Percentiles rank a stretch among this genome's conserved stretches.
Conservation (phyloP, 352 stramenopile species). For the Phytophthora ohioensis region DNA sequence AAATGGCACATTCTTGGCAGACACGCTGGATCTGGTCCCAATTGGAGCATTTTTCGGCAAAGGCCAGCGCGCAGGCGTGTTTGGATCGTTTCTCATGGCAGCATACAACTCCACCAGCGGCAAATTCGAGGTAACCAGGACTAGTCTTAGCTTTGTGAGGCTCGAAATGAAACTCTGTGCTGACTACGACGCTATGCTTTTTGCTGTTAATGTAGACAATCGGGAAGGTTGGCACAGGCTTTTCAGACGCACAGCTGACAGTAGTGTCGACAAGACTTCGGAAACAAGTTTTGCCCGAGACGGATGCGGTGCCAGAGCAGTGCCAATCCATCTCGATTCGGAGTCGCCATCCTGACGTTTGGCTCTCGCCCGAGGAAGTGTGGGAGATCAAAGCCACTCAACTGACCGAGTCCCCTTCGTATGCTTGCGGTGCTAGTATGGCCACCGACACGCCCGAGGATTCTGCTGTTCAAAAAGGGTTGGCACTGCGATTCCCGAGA, state of each 20-base stretch:
- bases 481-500: constrained; percentile 98
- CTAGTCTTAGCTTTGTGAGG: not conserved
- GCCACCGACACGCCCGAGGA: constrained; percentile 9
- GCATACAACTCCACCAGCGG: constrained; percentile 95
- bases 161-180: not conserved
- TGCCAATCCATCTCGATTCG: constrained; percentile 54
- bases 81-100: constrained; percentile 98
- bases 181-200: constrained; percentile 1
- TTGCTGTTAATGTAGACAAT: constrained; percentile 63
- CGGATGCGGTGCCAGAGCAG: constrained; percentile 64
- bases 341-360: constrained; percentile 91
- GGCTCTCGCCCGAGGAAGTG: constrained; percentile 94
- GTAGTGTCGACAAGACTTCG: constrained; percentile 65
- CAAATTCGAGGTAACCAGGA: constrained; percentile 91
- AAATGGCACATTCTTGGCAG: constrained; percentile 72
- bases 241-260: constrained; percentile 96
- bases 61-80: constrained; percentile 95
- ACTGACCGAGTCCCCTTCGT: constrained; percentile 95
- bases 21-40: constrained; percentile 98
- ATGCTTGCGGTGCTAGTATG: constrained; percentile 85
- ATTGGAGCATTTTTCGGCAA: constrained; percentile 97
- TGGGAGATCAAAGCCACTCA: constrained; percentile 99
- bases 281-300: constrained; percentile 46
- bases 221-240: constrained; percentile 96
- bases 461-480: constrained; percentile 65